Conservation (phyloP, 1,284 basidiomycete species). For the Testicularia cyperi region DNA sequence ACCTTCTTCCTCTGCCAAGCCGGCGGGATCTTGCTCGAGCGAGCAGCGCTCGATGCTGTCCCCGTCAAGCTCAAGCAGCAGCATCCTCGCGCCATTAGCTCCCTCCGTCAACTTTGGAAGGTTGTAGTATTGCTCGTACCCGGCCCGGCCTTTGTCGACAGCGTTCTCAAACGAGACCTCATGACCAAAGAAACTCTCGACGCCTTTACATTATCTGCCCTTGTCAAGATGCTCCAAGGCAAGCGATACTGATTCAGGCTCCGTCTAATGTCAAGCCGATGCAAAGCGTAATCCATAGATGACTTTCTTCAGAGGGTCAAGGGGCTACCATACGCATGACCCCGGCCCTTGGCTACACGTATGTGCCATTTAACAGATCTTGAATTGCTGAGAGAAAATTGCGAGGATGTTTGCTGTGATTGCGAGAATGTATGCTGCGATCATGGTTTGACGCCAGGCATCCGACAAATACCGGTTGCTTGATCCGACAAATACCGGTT, state of each 20-base stretch:
- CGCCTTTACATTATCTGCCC: slow-evolving; percentile 7
- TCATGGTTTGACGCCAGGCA: no score
- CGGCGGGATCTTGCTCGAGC: slow-evolving; percentile 13
- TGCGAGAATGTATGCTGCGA: no score
- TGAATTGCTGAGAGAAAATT: no score
- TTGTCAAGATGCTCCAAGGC: slow-evolving; percentile 18
- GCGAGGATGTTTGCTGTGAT: no score
- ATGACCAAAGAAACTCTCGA: slow-evolving; percentile 23
- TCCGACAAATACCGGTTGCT: not conserved
- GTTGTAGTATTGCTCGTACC: slow-evolving; percentile 8
- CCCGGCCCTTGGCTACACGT: no score
- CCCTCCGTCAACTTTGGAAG: slow-evolving; percentile 19
- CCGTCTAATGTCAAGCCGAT: no score
- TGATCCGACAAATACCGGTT: not conserved
- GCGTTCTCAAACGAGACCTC: slow-evolving; percentile 8
- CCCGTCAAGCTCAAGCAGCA: slow-evolving; percentile 6
- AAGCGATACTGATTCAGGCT: slow-evolving; percentile 20
- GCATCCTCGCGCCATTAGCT: slow-evolving; percentile 2
- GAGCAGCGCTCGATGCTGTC: slow-evolving; percentile 10
- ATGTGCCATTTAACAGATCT: no score
- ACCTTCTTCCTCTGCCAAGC: slow-evolving; percentile 25
- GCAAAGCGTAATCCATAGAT: no score
- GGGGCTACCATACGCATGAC: no score
- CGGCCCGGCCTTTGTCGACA: slow-evolving; percentile 18
- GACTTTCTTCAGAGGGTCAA: no score